These are phyloP conservation scores for Cinchona pubescens DNA, from an alignment of 257 asterid genomes.

Conservation along the genomic window DNA sequence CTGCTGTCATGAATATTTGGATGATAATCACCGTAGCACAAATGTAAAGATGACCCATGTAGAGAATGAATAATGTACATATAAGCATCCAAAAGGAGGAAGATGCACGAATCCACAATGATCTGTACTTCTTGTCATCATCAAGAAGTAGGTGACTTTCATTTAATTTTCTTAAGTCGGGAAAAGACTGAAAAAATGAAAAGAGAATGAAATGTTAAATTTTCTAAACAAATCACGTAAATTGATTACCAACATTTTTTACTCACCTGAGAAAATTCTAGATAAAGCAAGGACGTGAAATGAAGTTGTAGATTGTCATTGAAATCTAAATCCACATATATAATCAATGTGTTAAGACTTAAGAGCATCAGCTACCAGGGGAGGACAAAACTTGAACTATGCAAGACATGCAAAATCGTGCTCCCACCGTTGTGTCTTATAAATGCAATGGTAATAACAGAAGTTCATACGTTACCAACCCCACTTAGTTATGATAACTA, in stretches of 20 bases:
- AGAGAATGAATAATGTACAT: conserved; percentile 40
- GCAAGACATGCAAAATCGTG: neutral
- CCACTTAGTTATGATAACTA: no score
- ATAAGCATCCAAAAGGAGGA: conserved; percentile 70
- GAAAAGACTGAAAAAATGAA: conserved; percentile 33
- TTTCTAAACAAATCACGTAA: neutral
- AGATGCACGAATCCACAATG: conserved; percentile 60
- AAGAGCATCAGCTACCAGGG: no score
- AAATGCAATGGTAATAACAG: no score
- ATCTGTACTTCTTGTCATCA: conserved; percentile 51
- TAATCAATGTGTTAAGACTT: no score
- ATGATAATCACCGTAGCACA: conserved; percentile 58
- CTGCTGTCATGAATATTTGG: conserved; percentile 63
- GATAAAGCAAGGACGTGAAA: no score
- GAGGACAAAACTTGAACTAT: neutral
- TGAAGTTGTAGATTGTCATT: no score
- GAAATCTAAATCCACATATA: no score
- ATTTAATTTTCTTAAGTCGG: conserved; percentile 39
- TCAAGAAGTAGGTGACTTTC: conserved; percentile 43
- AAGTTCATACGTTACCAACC: neutral
- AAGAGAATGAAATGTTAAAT: conserved; percentile 2
- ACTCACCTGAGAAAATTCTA: no score
- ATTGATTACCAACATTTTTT: neutral
- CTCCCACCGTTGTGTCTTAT: no score
- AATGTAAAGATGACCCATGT: conserved; percentile 68